Evolutionary conservation across 345 rosid species (phyloP).

Genomic region (Eutrema heterophyllum): DNA sequence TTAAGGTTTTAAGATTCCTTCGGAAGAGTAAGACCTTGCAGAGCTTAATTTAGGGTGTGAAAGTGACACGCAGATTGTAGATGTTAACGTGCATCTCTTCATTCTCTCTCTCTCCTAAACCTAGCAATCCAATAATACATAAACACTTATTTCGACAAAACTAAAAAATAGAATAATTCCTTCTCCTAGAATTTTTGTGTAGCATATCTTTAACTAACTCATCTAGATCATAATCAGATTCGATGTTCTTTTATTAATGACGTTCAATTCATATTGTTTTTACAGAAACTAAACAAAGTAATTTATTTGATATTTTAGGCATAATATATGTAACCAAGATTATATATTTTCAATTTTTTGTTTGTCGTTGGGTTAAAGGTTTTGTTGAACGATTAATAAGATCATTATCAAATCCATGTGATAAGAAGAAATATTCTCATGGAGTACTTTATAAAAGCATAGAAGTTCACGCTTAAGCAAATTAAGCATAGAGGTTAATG

Average conservation of each 20-base stretch:
- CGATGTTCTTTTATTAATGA: conserved; percentile 1
- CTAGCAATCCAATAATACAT: too few relatives aligned
- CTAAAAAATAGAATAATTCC: too few relatives aligned
- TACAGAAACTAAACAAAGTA: background rate
- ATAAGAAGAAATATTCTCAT: background rate
- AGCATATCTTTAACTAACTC: background rate
- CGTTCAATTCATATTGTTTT: background rate
- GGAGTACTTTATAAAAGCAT: background rate
- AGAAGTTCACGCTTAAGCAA: background rate
- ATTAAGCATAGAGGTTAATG: background rate
- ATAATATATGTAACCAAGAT: background rate
- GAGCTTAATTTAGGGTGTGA: too few relatives aligned
- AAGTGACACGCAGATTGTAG: too few relatives aligned
- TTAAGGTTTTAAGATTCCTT: too few relatives aligned
- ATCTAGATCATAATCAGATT: conserved; percentile 10
- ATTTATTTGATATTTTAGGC: background rate
- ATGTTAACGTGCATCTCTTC: too few relatives aligned
- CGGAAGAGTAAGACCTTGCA: too few relatives aligned
- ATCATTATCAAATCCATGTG: background rate
- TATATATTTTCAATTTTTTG: background rate
- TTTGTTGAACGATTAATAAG: background rate
- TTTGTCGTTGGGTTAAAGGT: background rate
- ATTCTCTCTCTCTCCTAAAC: too few relatives aligned
- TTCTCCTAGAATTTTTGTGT: too few relatives aligned
- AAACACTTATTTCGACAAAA: too few relatives aligned